These are phyloP conservation scores for Suillus fuscotomentosus DNA, from an alignment of 768 basidiomycete genomes.

Conservation along the genomic window DNA sequence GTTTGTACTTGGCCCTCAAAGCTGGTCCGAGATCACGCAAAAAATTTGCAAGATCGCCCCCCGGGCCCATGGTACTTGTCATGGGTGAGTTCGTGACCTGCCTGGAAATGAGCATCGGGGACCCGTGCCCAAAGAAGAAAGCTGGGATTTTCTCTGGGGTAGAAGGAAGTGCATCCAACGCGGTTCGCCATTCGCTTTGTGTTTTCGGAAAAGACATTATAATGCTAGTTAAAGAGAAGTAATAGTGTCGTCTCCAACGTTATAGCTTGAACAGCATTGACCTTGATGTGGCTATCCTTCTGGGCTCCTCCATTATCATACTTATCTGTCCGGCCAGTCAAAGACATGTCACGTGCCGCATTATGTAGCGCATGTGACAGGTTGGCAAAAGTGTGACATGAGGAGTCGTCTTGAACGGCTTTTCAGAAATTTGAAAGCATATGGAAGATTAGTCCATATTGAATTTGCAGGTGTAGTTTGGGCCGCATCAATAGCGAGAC, in stretches of 20 bases:
- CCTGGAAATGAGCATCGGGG: conserved; percentile 41
- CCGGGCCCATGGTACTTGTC: conserved; percentile 39
- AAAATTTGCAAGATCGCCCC: conserved; percentile 56
- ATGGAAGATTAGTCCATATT: no score
- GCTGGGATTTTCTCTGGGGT: conserved; percentile 63
- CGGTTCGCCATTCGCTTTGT: conserved; percentile 46
- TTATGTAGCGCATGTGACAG: no score
- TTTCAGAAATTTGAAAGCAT: no score
- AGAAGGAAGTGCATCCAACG: conserved; percentile 53
- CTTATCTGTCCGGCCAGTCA: no score
- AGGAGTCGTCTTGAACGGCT: no score
- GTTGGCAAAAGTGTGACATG: no score
- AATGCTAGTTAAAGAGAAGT: neutral
- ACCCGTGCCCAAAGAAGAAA: conserved; percentile 78
- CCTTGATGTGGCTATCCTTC: no score
- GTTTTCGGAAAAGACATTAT: conserved; percentile 29
- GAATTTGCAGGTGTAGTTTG: no score
- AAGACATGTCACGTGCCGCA: no score
- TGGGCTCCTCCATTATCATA: no score
- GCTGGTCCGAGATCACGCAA: conserved; percentile 64
- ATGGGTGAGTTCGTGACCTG: conserved; percentile 6
- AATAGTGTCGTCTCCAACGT: neutral
- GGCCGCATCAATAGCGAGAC: no score
- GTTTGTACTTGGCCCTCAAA: conserved; percentile 67
- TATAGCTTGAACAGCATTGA: neutral